A percentile compares a stretch with the other conserved stretches of the same genome.
These are phyloP conservation scores for Aspergillus kassunensis DNA, from an alignment of 495 filamentous ascomycete genomes.

Conservation along the genomic window DNA sequence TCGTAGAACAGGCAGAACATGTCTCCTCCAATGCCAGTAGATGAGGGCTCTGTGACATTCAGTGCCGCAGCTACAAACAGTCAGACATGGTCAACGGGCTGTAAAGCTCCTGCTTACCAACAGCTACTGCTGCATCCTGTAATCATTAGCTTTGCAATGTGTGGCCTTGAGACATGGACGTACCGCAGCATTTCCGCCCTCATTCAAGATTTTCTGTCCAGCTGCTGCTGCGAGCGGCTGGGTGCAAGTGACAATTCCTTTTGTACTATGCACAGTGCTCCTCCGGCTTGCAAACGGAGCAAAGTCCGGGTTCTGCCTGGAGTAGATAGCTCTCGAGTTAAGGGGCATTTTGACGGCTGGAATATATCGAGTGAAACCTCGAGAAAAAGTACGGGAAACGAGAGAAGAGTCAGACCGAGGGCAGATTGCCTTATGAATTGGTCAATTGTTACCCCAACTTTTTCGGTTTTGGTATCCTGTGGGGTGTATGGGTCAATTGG, in stretches of 20 bases:
- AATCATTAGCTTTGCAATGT: background rate
- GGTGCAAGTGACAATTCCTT: conserved; percentile 87
- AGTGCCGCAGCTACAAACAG: conserved; percentile 63
- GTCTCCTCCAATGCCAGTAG: conserved; percentile 96
- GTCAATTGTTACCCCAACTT: background rate
- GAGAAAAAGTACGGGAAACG: background rate
- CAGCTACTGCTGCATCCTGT: conserved; percentile 91
- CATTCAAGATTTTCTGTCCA: conserved; percentile 74
- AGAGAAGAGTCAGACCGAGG: background rate
- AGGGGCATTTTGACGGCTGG: conserved; percentile 48
- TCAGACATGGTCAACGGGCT: background rate
- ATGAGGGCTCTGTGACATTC: conserved; percentile 90
- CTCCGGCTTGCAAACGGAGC: conserved; percentile 76
- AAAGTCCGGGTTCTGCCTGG: conserved; percentile 54
- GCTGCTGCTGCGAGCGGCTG: conserved; percentile 89
- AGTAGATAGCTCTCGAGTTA: conserved; percentile 58
- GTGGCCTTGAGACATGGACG: conserved; percentile 23
- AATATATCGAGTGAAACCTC: background rate
- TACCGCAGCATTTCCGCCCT: conserved; percentile 91
- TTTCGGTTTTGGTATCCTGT: background rate
- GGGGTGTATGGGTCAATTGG: background rate
- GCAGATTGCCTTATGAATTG: background rate
- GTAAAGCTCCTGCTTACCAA: conserved; percentile 43
- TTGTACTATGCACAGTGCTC: conserved; percentile 87
- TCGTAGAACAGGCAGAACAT: conserved; percentile 97